Conservation (phyloP, 2,329 filamentous ascomycete species). For the Fusarium paranaense region DNA sequence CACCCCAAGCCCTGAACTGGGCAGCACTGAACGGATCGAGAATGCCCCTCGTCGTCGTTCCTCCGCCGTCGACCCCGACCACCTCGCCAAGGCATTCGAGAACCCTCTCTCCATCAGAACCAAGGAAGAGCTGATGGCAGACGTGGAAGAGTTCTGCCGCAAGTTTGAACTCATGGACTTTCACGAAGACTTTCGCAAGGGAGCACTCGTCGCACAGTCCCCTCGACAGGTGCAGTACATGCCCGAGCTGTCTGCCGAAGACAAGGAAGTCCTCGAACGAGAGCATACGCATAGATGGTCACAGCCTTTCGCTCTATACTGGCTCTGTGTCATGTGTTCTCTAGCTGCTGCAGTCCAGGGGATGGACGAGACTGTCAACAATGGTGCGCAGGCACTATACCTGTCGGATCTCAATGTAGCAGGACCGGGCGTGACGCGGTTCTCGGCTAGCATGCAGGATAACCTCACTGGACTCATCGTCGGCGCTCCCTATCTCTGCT, state of each 20-base stretch:
- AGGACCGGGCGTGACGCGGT: background rate
- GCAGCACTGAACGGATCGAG: constrained; percentile 1
- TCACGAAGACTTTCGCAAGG: constrained; percentile 59
- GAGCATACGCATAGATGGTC: constrained; percentile 46
- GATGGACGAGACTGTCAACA: constrained; percentile 2
- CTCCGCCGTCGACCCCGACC: background rate
- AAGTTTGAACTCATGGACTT: constrained; percentile 47
- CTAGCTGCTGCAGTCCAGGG: background rate
- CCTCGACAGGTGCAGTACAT: constrained; percentile 48
- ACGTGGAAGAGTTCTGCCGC: constrained; percentile 50
- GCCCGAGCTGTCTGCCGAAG: constrained; percentile 36
- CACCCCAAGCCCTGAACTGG: background rate
- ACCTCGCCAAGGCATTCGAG: constrained; percentile 9
- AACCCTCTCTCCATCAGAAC: constrained; percentile 45
- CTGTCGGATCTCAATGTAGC: background rate
- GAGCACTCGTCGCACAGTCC: constrained; percentile 61
- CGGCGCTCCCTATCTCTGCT: background rate
- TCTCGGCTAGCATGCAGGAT: background rate
- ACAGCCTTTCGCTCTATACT: constrained; percentile 47
- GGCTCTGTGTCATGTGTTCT: constrained; percentile 45
- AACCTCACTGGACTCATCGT: constrained; percentile 1
- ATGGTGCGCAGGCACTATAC: background rate
- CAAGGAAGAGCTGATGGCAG: constrained; percentile 43
- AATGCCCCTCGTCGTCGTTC: constrained; percentile 8
- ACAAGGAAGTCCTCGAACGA: constrained; percentile 41